These are phyloP conservation scores for Plasmodium vivax DNA, from an alignment of 169 alveolate species.

Conservation along the genomic window DNA sequence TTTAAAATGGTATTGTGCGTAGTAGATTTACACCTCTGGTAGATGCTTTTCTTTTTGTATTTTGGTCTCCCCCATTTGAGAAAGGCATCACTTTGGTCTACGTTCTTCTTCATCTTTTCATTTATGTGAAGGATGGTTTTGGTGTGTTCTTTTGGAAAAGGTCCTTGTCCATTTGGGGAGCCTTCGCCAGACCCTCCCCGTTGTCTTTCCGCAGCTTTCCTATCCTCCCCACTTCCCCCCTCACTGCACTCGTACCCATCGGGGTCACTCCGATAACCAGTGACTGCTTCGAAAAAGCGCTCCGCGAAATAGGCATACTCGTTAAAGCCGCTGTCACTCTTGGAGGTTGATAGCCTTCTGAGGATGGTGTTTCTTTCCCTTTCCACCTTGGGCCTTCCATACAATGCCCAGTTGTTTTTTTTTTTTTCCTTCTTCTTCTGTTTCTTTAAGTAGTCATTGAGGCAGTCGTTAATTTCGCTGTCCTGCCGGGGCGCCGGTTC, in stretches of 20 bases:
- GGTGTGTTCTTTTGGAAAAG: not conserved
- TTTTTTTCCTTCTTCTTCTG: constrained; percentile 36
- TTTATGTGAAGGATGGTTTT: not conserved
- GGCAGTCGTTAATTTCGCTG: constrained; percentile 14
- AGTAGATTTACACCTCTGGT: constrained; percentile 29
- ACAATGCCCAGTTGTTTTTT: constrained; percentile 68
- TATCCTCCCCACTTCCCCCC: not conserved
- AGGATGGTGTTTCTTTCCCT: constrained; percentile 46
- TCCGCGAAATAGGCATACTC: constrained; percentile 41
- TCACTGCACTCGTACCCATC: constrained; percentile 7
- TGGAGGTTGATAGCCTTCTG: constrained; percentile 34
- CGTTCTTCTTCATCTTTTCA: constrained; percentile 35
- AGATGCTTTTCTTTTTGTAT: constrained; percentile 3
- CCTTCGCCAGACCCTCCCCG: not conserved
- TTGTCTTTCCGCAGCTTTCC: not conserved
- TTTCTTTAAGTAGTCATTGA: constrained; percentile 18
- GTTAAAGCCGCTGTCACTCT: constrained; percentile 57
- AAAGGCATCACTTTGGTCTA: constrained; percentile 16
- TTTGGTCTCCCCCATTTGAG: constrained; percentile 57
- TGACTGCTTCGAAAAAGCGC: constrained; percentile 49
- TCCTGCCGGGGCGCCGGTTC: not conserved
- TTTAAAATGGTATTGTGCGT: constrained; percentile 53
- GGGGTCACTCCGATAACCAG: constrained; percentile 61
- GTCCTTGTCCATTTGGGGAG: not conserved
- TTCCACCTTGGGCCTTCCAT: constrained; percentile 71